These are phyloP conservation scores for Allium cepa DNA, from an alignment of 106 monocot genomes.

Conservation along the genomic window DNA sequence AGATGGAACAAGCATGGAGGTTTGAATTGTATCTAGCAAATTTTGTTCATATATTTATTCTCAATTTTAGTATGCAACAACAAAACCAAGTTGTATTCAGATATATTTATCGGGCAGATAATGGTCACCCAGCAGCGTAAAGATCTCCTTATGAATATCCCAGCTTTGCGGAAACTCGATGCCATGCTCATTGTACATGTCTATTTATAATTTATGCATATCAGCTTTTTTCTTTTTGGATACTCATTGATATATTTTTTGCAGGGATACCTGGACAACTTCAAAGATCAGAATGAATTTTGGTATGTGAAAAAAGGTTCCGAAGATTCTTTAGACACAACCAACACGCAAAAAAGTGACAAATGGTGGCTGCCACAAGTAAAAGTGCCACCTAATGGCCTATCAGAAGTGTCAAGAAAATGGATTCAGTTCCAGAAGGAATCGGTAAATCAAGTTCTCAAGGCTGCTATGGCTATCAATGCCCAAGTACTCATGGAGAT, in stretches of 20 bases:
- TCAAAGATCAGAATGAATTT: slow-evolving; percentile 70
- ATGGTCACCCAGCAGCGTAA: slow-evolving; percentile 55
- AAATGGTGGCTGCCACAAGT: slow-evolving; percentile 65
- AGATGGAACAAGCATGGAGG: slow-evolving; percentile 71
- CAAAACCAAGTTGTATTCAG: background rate
- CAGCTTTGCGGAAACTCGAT: slow-evolving; percentile 57
- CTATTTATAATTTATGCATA: too few species aligned
- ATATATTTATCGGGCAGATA: slow-evolving; percentile 21
- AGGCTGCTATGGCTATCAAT: slow-evolving; percentile 70
- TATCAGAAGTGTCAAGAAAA: slow-evolving; percentile 35
- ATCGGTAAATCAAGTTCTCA: slow-evolving; percentile 48
- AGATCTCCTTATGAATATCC: slow-evolving; percentile 67
- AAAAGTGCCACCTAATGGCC: slow-evolving; percentile 42
- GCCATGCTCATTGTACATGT: slow-evolving; percentile 54
- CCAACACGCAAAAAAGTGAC: slow-evolving; percentile 27
- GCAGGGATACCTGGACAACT: slow-evolving; percentile 53
- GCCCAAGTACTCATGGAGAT: slow-evolving; percentile 53
- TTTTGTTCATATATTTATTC: background rate
- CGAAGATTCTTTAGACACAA: slow-evolving; percentile 32
- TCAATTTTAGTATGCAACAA: background rate
- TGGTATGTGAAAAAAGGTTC: slow-evolving; percentile 51
- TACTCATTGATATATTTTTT: too few species aligned
- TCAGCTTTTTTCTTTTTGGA: too few species aligned
- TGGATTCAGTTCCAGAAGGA: slow-evolving; percentile 44
- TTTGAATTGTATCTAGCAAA: background rate